Base-by-base conservation (phyloP, 352 stramenopile genomes). In the Phytophthora colocasiae region DNA sequence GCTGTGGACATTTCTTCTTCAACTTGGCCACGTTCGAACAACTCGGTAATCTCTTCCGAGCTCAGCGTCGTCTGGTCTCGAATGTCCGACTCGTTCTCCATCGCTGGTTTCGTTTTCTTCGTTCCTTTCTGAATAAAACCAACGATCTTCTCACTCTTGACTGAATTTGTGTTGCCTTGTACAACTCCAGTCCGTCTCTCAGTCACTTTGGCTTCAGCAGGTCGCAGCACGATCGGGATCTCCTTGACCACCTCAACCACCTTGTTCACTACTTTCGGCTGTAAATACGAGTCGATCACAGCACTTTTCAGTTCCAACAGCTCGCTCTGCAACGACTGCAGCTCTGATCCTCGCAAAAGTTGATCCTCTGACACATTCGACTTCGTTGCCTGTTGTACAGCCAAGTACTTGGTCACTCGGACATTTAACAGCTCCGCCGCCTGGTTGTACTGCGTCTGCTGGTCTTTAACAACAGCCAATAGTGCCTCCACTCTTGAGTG, bases 361-460 rank as follows among this genome's bases (percentile, higher is more conserved):
- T 65, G 32, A 1, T 59, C 38, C 6, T 31, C 31, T 11, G 31
- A 12, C 8, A 4, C 31, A 36, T 11, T 36, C 31, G 8, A 14
- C 31, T 36, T 48, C 2, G 41, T 53, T 2, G 60, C 57, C 29
- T 75, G 34, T 60, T 73, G 63, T 26, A 61, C 57, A 11, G 50
- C 53, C n/a, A 71, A 14, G 31, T 73, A 68, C 29, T 69, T 83
- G 7, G 39, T 22, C 32, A 71, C 66, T 3, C 77, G 58, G 1
- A 47, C 48, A 14, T 32, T 29, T 11, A 85, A 53, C 29, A 85
- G 44, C 45, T 56, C 41, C 6, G 57, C 59, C 24, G 74, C 71
- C 60, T 83, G 61, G 12, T 81, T 63, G 39, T 81, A 85, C 54
- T 83, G 77, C 32, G 49, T 56, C 58, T 85, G 77, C 22, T 83